A percentile compares a stretch with the other conserved stretches of the same genome.
These are phyloP conservation scores for Ramichloridium luteum DNA, from an alignment of 2,329 filamentous ascomycete genomes.

Conservation along the genomic window DNA sequence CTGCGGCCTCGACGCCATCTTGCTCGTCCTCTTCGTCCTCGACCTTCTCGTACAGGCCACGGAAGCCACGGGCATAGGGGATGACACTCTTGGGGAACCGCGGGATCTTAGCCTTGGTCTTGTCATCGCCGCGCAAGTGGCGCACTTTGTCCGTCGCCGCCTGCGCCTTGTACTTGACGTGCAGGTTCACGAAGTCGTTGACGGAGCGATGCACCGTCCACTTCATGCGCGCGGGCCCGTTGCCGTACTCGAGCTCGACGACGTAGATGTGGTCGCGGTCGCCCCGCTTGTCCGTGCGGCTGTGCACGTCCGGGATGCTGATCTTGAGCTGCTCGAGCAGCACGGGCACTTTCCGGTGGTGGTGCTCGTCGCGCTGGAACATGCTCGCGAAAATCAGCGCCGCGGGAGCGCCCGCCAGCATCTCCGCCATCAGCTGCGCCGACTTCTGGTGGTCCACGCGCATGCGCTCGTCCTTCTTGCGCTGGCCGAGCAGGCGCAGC, in stretches of 20 bases:
- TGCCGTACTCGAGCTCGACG: conserved; percentile 92
- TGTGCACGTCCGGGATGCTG: conserved; percentile 65
- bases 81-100: conserved; percentile 83
- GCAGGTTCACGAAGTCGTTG: conserved; percentile 80
- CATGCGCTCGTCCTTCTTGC: conserved; percentile 72
- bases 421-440: conserved; percentile 87
- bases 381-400: conserved; percentile 92
- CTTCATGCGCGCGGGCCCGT: conserved; percentile 87
- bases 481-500: conserved; percentile 62
- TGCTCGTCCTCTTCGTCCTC: conserved; percentile 62
- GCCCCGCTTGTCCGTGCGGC: conserved; percentile 46
- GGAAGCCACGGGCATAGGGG: conserved; percentile 72
- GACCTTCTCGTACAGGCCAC: conserved; percentile 43
- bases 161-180: conserved; percentile 84
- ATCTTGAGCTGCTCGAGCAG: conserved; percentile 90
- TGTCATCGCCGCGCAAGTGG: conserved; percentile 54
- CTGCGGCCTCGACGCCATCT: conserved; percentile 13
- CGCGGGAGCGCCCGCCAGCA: conserved; percentile 83
- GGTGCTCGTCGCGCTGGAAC: conserved; percentile 94
- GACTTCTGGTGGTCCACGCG: conserved; percentile 90
- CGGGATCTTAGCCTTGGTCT: conserved; percentile 61
- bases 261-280: conserved; percentile 74
- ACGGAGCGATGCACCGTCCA: conserved; percentile 86
- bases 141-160: conserved; percentile 74
- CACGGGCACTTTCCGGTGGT: conserved; percentile 87